These are phyloP conservation scores for Uncinocarpus reesii DNA, from an alignment of 2,329 filamentous ascomycete genomes.

Conservation along the genomic window DNA sequence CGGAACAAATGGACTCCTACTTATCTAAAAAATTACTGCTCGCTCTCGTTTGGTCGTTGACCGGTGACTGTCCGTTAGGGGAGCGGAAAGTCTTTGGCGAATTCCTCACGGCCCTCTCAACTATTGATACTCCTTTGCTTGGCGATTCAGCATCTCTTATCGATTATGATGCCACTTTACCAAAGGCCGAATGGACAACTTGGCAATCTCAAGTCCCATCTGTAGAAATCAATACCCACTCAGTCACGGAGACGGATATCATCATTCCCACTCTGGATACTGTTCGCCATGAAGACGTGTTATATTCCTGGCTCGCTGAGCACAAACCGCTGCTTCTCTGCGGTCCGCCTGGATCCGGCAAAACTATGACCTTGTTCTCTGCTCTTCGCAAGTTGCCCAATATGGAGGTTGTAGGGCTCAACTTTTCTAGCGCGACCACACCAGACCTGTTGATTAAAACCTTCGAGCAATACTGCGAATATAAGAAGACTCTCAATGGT, in stretches of 20 bases:
- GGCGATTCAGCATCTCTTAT: slow-evolving; percentile 77
- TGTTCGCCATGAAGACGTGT: slow-evolving; percentile 93
- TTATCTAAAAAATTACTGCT: slow-evolving; percentile 89
- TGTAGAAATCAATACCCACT: slow-evolving; percentile 96
- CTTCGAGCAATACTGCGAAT: slow-evolving; percentile 98
- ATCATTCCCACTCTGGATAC: slow-evolving; percentile 98
- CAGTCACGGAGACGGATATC: slow-evolving; percentile 92
- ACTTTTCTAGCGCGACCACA: slow-evolving; percentile 97
- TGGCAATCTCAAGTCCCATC: slow-evolving; percentile 94
- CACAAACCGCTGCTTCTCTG: slow-evolving; percentile 95
- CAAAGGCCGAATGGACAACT: slow-evolving; percentile 75
- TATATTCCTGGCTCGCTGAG: slow-evolving; percentile 98
- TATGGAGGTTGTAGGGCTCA: slow-evolving; percentile 98
- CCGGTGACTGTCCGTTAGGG: slow-evolving; percentile 79
- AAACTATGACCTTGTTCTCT: slow-evolving; percentile 99
- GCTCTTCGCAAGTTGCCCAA: slow-evolving; percentile 92
- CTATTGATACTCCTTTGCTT: slow-evolving; percentile 72
- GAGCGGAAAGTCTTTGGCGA: slow-evolving; percentile 88
- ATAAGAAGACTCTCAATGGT: slow-evolving; percentile 95
- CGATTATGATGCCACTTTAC: slow-evolving; percentile 84
- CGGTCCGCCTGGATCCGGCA: slow-evolving; percentile 94
- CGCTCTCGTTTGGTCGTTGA: slow-evolving; percentile 88
- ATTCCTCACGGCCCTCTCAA: slow-evolving; percentile 68
- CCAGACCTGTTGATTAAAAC: slow-evolving; percentile 98
- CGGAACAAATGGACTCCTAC: slow-evolving; percentile 80